A percentile compares a stretch with the other conserved stretches of the same genome.
These are phyloP conservation scores for Sugiyamaella neomexicana DNA, from an alignment of 1,139 yeast genomes.

Conservation along the genomic window DNA sequence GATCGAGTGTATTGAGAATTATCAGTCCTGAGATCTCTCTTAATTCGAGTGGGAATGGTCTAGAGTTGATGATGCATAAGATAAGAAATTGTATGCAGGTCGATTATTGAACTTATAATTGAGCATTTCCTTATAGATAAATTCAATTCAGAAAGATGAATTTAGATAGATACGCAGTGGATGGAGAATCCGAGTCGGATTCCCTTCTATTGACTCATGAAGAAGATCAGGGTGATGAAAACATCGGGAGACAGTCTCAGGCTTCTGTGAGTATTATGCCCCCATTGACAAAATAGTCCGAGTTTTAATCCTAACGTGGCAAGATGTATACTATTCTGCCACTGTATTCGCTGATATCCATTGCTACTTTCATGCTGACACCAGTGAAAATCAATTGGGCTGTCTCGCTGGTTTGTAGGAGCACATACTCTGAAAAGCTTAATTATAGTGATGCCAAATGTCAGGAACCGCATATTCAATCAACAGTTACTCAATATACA, in stretches of 20 bases:
- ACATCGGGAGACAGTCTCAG: background rate
- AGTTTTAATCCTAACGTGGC: no score
- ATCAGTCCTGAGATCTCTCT: no score
- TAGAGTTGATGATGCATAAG: no score
- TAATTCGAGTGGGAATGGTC: no score
- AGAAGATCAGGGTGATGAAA: background rate
- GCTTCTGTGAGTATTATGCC: background rate
- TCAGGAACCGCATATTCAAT: constrained; percentile 25
- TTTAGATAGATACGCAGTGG: background rate
- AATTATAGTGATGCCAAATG: constrained; percentile 25
- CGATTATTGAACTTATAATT: no score
- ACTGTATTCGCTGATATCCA: constrained; percentile 22
- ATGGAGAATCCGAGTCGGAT: background rate
- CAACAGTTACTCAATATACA: constrained; percentile 24
- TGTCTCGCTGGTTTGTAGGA: constrained; percentile 26
- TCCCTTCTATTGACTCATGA: background rate
- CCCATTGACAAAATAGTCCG: background rate
- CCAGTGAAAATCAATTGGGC: constrained; percentile 30
- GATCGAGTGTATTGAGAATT: no score
- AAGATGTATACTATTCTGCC: constrained; percentile 26
- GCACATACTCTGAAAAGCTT: constrained; percentile 17
- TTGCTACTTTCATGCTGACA: constrained; percentile 24
- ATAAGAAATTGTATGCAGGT: no score
- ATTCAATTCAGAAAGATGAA: background rate
- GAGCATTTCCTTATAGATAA: no score